Evolutionary conservation across 805 yeast genomes (phyloP).

Genomic region (Cyberlindnera maclurae): DNA sequence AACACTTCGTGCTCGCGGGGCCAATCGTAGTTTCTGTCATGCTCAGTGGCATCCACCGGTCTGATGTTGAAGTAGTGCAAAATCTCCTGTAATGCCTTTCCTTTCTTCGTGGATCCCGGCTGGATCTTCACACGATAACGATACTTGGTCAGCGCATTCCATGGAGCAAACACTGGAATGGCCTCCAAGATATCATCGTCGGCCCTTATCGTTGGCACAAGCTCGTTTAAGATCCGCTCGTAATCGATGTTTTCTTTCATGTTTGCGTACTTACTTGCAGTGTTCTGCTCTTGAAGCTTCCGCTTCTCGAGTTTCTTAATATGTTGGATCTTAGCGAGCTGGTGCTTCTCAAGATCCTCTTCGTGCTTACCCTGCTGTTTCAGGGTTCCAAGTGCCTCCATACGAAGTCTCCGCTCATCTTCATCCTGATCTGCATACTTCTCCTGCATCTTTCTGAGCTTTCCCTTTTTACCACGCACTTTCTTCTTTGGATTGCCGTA

Average conservation of each 20-base stretch:
- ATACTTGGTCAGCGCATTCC: constrained; percentile 68
- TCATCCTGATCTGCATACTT: constrained; percentile 92
- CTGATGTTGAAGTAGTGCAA: constrained; percentile 48
- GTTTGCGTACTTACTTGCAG: constrained; percentile 27
- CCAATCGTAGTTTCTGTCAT: constrained; percentile 58
- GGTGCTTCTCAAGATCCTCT: constrained; percentile 28
- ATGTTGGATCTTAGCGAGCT: constrained; percentile 27
- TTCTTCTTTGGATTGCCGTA: constrained; percentile 24
- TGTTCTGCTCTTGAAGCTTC: constrained; percentile 32
- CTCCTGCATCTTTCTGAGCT: constrained; percentile 70
- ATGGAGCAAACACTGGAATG: constrained; percentile 89
- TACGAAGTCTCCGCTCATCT: constrained; percentile 66
- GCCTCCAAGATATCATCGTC: constrained; percentile 54
- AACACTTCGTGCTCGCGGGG: constrained; percentile 54
- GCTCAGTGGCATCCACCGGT: constrained; percentile 37
- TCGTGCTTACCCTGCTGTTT: constrained; percentile 43
- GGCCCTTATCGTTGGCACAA: constrained; percentile 23
- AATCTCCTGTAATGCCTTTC: constrained; percentile 73
- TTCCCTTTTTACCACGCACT: constrained; percentile 80
- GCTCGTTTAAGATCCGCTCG: constrained; percentile 34
- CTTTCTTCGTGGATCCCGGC: constrained; percentile 76
- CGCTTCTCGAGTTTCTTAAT: constrained; percentile 28
- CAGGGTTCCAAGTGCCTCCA: constrained; percentile 80
- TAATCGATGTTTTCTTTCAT: constrained; percentile 37
- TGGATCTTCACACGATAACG: constrained; percentile 79